These are phyloP conservation scores for Neonectria faginata DNA, from an alignment of 2,329 filamentous ascomycete genomes.

Conservation along the genomic window DNA sequence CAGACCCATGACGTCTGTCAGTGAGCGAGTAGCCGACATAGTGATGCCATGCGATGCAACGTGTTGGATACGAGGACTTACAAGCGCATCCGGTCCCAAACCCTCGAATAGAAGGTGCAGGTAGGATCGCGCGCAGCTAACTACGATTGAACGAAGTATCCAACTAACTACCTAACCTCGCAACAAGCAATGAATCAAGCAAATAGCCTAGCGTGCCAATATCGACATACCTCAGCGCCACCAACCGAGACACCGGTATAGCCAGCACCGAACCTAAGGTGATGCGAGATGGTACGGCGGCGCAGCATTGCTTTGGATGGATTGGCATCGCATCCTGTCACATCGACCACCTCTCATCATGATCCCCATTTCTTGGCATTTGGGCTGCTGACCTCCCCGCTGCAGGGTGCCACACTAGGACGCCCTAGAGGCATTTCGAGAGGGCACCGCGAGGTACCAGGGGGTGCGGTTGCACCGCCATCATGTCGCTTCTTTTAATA, in stretches of 20 bases:
- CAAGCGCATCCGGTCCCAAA: background rate
- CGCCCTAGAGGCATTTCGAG: background rate
- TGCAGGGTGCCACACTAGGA: constrained; percentile 10
- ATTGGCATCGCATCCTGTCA: constrained; percentile 15
- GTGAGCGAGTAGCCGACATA: constrained; percentile 2
- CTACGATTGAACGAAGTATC: constrained; percentile 5
- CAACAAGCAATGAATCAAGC: constrained; percentile 16
- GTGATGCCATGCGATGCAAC: constrained; percentile 24
- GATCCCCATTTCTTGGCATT: constrained; percentile 30
- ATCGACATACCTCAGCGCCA: constrained; percentile 12
- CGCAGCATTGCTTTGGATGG: constrained; percentile 23
- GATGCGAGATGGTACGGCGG: constrained; percentile 16
- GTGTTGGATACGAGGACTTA: constrained; percentile 17
- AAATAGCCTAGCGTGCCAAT: constrained; percentile 10
- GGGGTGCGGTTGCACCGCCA: constrained; percentile 42
- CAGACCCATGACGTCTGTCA: constrained; percentile 19
- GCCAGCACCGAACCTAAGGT: constrained; percentile 7
- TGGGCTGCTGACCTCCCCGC: constrained; percentile 24
- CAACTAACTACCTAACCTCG: background rate
- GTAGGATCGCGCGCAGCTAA: constrained; percentile 2
- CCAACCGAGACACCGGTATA: constrained; percentile 8
- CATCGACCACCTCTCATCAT: constrained; percentile 23
- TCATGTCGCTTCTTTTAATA: constrained; percentile 47
- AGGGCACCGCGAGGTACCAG: background rate
- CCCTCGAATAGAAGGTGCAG: background rate